These are phyloP conservation scores for Powellomyces hirtus DNA, from an alignment of 192 early-diverging fungal genomes.

Conservation along the genomic window DNA sequence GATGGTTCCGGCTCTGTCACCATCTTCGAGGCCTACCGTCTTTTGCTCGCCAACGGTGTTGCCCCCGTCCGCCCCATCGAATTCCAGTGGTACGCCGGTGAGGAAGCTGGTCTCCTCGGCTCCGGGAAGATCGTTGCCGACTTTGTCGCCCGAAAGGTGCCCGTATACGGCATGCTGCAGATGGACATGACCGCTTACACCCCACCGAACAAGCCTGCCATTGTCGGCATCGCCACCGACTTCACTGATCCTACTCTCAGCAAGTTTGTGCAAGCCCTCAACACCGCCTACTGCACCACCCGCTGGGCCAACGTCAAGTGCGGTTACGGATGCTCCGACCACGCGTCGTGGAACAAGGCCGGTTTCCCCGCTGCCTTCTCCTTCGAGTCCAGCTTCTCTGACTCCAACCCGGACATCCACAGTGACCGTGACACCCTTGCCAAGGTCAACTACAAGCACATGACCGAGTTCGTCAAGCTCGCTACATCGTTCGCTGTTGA, in stretches of 20 bases:
- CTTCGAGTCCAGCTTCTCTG: slow-evolving; percentile 40
- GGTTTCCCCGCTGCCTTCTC: slow-evolving; percentile 86
- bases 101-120: slow-evolving; percentile 83
- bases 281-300: slow-evolving; percentile 65
- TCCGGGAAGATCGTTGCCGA: slow-evolving; percentile 76
- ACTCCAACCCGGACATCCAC: slow-evolving; percentile 71
- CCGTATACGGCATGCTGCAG: slow-evolving; percentile 78
- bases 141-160: slow-evolving; percentile 58
- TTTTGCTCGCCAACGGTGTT: slow-evolving; percentile 66
- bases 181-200: slow-evolving; percentile 94
- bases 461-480: slow-evolving; percentile 84
- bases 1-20: slow-evolving; percentile 93
- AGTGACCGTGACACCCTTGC: slow-evolving; percentile 72
- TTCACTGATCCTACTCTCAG: slow-evolving; percentile 62
- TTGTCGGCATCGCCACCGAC: slow-evolving; percentile 80
- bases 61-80: slow-evolving; percentile 76
- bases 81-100: slow-evolving; percentile 81
- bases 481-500: slow-evolving; percentile 86
- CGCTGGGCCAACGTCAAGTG: slow-evolving; percentile 72
- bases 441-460: slow-evolving; percentile 81
- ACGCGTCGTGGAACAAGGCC: slow-evolving; percentile 87
- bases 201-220: slow-evolving; percentile 45
- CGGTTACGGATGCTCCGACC: slow-evolving; percentile 77
- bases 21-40: slow-evolving; percentile 82
- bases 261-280: slow-evolving; percentile 53